Evolutionary conservation across 768 basidiomycete species (phyloP).

Genomic region (Inosperma sp.): DNA sequence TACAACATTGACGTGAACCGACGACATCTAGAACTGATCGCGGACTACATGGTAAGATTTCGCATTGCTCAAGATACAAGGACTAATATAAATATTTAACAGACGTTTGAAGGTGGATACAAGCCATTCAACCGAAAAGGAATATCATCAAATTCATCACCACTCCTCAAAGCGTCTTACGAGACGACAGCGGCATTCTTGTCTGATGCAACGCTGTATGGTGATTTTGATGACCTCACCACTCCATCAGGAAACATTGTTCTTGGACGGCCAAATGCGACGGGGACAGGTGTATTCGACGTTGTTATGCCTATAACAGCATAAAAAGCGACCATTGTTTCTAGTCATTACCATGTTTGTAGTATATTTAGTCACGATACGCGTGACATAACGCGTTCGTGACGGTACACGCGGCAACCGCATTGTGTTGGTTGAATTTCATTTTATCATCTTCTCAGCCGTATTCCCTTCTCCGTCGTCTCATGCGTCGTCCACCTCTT

Average conservation of each 20-base stretch:
- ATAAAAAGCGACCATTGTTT: constrained; percentile 7
- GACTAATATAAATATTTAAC: constrained; percentile 2
- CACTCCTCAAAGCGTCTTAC: constrained; percentile 94
- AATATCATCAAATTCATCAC: constrained; percentile 89
- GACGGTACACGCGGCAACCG: constrained; percentile 26
- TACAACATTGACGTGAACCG: constrained; percentile 96
- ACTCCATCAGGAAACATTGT: constrained; percentile 92
- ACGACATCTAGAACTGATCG: constrained; percentile 93
- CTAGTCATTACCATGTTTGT: constrained; percentile 19
- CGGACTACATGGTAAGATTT: constrained; percentile 92
- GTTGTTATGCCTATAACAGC: constrained; percentile 55
- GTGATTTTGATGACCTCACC: constrained; percentile 91
- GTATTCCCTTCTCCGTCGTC: constrained; percentile 10
- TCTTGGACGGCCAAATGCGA: constrained; percentile 75
- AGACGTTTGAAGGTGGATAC: constrained; percentile 98
- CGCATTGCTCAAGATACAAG: background rate
- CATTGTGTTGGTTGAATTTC: constrained; percentile 22
- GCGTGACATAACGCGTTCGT: constrained; percentile 37
- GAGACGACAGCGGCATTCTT: constrained; percentile 94
- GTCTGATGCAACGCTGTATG: constrained; percentile 89
- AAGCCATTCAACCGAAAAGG: constrained; percentile 98
- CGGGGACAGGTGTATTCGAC: constrained; percentile 96
- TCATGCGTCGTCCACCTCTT: constrained; percentile 52
- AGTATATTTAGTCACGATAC: constrained; percentile 18
- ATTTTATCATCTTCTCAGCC: constrained; percentile 13